Evolutionary conservation across 768 basidiomycete species (phyloP).

Genomic region (Collybia sp.): DNA sequence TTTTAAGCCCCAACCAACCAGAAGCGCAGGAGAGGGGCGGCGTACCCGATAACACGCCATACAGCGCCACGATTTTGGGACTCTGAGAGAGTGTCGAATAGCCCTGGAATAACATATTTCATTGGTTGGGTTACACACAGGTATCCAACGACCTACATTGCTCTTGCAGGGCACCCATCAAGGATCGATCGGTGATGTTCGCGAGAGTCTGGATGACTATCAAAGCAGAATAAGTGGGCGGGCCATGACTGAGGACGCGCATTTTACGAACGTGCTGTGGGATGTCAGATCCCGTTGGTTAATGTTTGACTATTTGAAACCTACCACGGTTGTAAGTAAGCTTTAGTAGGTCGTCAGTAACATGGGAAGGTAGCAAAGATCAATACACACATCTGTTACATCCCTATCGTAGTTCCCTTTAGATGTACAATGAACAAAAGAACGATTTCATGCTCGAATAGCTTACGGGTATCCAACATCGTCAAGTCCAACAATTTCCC

Average conservation of each 20-base stretch:
- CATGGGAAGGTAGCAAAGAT: background rate
- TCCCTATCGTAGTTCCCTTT: constrained; percentile 51
- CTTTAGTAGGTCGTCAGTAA: constrained; percentile 15
- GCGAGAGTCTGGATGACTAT: constrained; percentile 40
- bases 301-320: constrained; percentile 5
- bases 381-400: constrained; percentile 42
- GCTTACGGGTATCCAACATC: constrained; percentile 57
- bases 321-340: constrained; percentile 47
- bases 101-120: constrained; percentile 31
- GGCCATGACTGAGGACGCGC: constrained; percentile 3
- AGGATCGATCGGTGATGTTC: constrained; percentile 36
- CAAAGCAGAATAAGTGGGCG: constrained; percentile 4
- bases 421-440: background rate
- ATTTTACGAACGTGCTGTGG: constrained; percentile 3
- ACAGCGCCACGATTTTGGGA: constrained; percentile 42
- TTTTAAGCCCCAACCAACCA: background rate
- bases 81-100: constrained; percentile 36
- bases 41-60: constrained; percentile 51
- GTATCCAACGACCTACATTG: constrained; percentile 28
- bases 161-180: constrained; percentile 54
- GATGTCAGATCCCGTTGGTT: background rate
- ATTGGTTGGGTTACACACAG: background rate
- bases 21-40: background rate
- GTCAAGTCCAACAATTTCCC: constrained; percentile 56
- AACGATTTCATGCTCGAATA: background rate